phyloP scores from a whole-genome alignment of 768 basidiomycete genomes.

The Mycena rebaudengoi region DNA sequence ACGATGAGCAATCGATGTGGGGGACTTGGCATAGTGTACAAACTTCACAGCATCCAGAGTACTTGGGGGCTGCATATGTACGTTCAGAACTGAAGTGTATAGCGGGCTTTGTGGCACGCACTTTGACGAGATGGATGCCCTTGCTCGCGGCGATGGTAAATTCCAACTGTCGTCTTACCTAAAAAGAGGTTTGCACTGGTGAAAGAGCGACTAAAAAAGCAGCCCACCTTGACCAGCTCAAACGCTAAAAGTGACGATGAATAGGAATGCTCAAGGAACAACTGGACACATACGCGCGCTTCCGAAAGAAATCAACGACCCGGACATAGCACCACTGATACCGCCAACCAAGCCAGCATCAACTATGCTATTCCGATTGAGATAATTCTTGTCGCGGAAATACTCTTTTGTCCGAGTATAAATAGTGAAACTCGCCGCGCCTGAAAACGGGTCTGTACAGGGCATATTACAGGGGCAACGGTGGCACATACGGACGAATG shows the following conservation, averaged over 20 bases:
- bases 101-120: not conserved
- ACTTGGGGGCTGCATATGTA: constrained; percentile 61
- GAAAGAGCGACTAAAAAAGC: not conserved
- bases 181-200: constrained; percentile 9
- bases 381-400: constrained; percentile 64
- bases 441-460: constrained; percentile 45
- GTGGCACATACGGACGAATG: constrained; percentile 87
- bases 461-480: not conserved
- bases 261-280: not conserved
- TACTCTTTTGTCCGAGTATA: constrained; percentile 86
- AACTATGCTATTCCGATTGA: constrained; percentile 64
- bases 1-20: not conserved
- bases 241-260: constrained; percentile 62
- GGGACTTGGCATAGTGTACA: not conserved
- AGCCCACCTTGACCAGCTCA: constrained; percentile 89
- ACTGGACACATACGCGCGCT: constrained; percentile 84
- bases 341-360: constrained; percentile 84
- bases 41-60: constrained; percentile 73
- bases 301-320: constrained; percentile 87
- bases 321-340: constrained; percentile 87
- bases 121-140: constrained; percentile 70
- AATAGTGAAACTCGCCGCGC: constrained; percentile 91
- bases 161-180: constrained; percentile 93
- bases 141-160: constrained; percentile 88
- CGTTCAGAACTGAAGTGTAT: too few species aligned